Percentiles rank a stretch among this genome's conserved stretches.
Evolutionary conservation across 148 eudicot species (phyloP).

Genomic region (Mesembryanthemum crystallinum): DNA sequence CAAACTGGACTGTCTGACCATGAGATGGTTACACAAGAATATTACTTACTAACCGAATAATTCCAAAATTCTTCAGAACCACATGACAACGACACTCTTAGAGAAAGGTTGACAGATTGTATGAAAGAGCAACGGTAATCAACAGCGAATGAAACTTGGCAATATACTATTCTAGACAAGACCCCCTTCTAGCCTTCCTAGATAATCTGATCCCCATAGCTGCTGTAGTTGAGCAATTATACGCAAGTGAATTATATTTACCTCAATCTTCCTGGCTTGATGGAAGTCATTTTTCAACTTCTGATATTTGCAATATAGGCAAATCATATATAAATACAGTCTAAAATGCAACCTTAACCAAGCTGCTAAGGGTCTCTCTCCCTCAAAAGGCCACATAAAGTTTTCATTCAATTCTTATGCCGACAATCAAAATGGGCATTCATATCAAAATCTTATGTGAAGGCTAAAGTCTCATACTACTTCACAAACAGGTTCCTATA

Average conservation of each 20-base stretch:
- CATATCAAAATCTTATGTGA: not conserved
- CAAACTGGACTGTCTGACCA: too few relatives aligned
- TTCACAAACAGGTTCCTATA: not conserved
- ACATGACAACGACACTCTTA: too few relatives aligned
- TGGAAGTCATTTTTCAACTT: not conserved
- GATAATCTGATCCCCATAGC: not conserved
- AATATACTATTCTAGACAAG: not conserved
- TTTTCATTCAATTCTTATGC: not conserved
- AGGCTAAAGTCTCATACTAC: not conserved
- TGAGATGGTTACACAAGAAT: too few relatives aligned
- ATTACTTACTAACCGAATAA: too few relatives aligned
- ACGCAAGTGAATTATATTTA: not conserved
- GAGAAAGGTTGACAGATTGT: not conserved
- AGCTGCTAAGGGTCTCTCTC: not conserved
- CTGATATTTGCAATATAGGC: not conserved
- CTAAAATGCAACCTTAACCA: not conserved
- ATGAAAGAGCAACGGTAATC: not conserved
- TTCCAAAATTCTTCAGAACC: too few relatives aligned
- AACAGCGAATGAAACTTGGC: not conserved
- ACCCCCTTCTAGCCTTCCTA: not conserved
- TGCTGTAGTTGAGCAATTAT: not conserved
- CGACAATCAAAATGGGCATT: not conserved
- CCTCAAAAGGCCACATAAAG: not conserved
- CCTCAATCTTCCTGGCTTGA: not conserved
- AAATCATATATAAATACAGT: not conserved